Conservation (phyloP, 495 filamentous ascomycete species). For the Neurospora terricola region DNA sequence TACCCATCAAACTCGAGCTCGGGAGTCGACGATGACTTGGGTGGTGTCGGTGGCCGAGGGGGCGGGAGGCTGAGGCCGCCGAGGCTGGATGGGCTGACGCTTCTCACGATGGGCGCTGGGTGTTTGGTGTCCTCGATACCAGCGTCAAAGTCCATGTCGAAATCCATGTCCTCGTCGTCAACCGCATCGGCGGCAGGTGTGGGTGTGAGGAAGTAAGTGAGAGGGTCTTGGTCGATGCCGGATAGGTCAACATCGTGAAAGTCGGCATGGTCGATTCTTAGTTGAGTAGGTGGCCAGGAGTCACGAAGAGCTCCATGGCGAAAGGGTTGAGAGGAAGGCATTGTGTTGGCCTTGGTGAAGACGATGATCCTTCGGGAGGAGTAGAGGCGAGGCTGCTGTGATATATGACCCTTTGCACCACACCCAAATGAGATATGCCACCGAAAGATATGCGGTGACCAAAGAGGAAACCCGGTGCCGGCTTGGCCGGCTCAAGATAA, state of each 20-base stretch:
- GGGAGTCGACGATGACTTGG: conserved; percentile 22
- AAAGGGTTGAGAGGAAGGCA: conserved; percentile 2
- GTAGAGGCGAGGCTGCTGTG: neutral
- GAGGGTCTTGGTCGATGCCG: conserved; percentile 32
- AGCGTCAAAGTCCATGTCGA: conserved; percentile 40
- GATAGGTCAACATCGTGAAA: conserved; percentile 28
- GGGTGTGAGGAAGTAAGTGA: conserved; percentile 42
- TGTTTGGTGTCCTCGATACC: conserved; percentile 39
- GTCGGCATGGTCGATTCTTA: conserved; percentile 27
- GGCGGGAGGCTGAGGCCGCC: conserved; percentile 34
- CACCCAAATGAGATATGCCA: neutral
- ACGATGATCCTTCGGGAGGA: neutral
- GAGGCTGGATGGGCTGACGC: conserved; percentile 38
- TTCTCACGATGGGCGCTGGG: conserved; percentile 29
- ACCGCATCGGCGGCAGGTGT: conserved; percentile 23
- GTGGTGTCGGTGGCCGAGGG: conserved; percentile 24
- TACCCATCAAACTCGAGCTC: conserved; percentile 19
- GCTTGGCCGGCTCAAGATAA: conserved; percentile 23
- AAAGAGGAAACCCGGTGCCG: conserved; percentile 13
- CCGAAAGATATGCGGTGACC: neutral
- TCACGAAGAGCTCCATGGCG: neutral
- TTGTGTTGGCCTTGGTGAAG: neutral
- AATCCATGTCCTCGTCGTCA: conserved; percentile 32
- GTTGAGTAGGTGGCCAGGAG: conserved; percentile 25
- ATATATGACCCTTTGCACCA: neutral